phyloP scores from a whole-genome alignment of 345 rosid genomes.

The Citrus cavaleriei region DNA sequence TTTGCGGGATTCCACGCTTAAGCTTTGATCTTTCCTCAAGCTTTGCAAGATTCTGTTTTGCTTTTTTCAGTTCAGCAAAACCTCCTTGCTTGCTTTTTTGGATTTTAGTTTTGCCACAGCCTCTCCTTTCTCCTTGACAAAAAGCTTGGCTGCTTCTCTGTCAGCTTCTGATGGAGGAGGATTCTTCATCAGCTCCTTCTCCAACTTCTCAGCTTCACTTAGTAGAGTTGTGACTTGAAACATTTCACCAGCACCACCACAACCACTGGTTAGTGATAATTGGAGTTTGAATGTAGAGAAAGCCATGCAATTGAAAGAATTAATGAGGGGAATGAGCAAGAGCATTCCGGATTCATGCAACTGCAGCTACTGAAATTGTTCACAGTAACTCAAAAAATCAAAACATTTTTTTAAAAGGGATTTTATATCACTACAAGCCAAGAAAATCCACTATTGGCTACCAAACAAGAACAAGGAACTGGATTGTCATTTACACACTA shows the following conservation, averaged over 20 bases:
- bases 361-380: conserved; percentile 42
- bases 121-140: conserved; percentile 61
- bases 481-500: no score
- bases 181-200: conserved; percentile 63
- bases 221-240: conserved; percentile 91
- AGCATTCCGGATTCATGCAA: conserved; percentile 83
- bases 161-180: conserved; percentile 89
- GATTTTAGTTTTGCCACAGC: conserved; percentile 57
- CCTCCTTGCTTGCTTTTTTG: conserved; percentile 60
- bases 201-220: conserved; percentile 54
- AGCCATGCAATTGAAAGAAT: conserved; percentile 73
- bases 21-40: conserved; percentile 66
- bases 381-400: no score
- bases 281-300: conserved; percentile 76
- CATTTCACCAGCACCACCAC: conserved; percentile 99
- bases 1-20: conserved; percentile 69
- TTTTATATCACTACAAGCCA: no score
- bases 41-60: conserved; percentile 47
- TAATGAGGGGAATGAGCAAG: conserved; percentile 82
- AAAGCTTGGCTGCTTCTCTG: conserved; percentile 55
- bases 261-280: conserved; percentile 86
- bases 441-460: no score
- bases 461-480: no score
- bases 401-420: no score
- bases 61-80: conserved; percentile 51